Conservation (phyloP, 495 filamentous ascomycete species). For the Lepraria neglecta region DNA sequence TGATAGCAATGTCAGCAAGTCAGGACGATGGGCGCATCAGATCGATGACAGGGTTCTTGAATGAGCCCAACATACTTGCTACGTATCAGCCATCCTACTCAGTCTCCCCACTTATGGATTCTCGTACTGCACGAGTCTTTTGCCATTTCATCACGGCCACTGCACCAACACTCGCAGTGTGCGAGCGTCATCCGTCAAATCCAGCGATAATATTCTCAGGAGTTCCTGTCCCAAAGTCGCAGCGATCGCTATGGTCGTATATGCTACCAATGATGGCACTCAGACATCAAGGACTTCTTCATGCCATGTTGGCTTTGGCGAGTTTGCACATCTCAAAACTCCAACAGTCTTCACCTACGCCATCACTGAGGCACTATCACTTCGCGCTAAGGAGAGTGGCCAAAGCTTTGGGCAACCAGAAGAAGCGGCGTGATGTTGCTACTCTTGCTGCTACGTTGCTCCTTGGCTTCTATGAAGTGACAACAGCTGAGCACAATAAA, state of each 20-base stretch:
- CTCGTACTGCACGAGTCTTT: slow-evolving; percentile 78
- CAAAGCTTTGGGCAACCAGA: slow-evolving; percentile 62
- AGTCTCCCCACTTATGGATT: slow-evolving; percentile 76
- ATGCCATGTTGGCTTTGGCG: slow-evolving; percentile 83
- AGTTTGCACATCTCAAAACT: slow-evolving; percentile 86
- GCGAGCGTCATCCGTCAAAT: slow-evolving; percentile 77
- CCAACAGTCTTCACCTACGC: slow-evolving; percentile 61
- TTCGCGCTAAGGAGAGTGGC: slow-evolving; percentile 72
- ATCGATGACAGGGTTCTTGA: slow-evolving; percentile 59
- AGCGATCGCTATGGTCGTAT: slow-evolving; percentile 82
- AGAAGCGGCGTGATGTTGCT: slow-evolving; percentile 65
- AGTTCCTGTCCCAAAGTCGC: slow-evolving; percentile 54
- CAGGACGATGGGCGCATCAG: slow-evolving; percentile 47
- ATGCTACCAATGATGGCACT: slow-evolving; percentile 80
- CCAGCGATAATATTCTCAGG: slow-evolving; percentile 64
- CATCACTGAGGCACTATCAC: slow-evolving; percentile 88
- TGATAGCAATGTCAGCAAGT: slow-evolving; percentile 44
- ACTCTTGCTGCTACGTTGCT: slow-evolving; percentile 86
- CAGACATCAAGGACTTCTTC: slow-evolving; percentile 75
- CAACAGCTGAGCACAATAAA: slow-evolving; percentile 88
- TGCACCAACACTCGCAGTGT: slow-evolving; percentile 79
- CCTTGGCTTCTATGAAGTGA: slow-evolving; percentile 88
- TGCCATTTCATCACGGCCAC: slow-evolving; percentile 89
- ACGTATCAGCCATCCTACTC: slow-evolving; percentile 67
- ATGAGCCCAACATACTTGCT: slow-evolving; percentile 65